These are phyloP conservation scores for Pythium myriotylum DNA, from an alignment of 352 stramenopile species.

Conservation along the genomic window DNA sequence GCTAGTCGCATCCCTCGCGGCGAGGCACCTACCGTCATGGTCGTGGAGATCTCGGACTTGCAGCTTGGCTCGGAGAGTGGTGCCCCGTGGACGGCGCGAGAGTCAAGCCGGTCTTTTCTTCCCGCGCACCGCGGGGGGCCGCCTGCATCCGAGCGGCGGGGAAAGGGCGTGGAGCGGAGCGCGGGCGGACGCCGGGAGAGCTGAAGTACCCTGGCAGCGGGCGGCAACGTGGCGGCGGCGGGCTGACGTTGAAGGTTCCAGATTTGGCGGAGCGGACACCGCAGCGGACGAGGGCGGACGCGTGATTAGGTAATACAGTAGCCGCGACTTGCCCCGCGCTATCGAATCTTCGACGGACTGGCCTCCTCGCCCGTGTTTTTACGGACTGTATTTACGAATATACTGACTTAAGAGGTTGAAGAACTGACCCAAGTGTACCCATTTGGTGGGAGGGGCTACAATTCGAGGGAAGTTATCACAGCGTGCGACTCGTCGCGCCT, in stretches of 20 bases:
- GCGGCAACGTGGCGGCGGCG: not conserved
- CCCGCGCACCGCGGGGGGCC: not conserved
- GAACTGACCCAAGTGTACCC: not conserved
- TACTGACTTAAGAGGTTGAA: not conserved
- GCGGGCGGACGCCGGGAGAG: not conserved
- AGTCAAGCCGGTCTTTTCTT: not conserved
- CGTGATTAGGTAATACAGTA: constrained; percentile 1
- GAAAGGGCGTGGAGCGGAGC: constrained; percentile 1
- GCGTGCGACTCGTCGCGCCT: not conserved
- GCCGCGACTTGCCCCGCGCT: not conserved
- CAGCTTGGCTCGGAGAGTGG: constrained; percentile 20
- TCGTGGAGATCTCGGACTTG: constrained; percentile 12
- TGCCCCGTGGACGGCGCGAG: constrained; percentile 5
- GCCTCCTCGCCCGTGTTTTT: not conserved
- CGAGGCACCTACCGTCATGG: constrained; percentile 26
- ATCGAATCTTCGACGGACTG: constrained; percentile 1
- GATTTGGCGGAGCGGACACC: not conserved
- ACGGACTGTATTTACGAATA: not conserved
- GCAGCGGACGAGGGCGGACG: not conserved
- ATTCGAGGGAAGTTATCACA: not conserved
- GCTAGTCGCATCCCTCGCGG: too few relatives aligned
- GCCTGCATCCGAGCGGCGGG: not conserved
- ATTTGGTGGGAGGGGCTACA: not conserved
- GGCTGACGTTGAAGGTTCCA: not conserved
- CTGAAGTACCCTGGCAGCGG: not conserved